A percentile compares a stretch with the other conserved stretches of the same genome.
phyloP scores from a whole-genome alignment of 805 yeast genomes.

The Yamadazyma paraphyllophila region DNA sequence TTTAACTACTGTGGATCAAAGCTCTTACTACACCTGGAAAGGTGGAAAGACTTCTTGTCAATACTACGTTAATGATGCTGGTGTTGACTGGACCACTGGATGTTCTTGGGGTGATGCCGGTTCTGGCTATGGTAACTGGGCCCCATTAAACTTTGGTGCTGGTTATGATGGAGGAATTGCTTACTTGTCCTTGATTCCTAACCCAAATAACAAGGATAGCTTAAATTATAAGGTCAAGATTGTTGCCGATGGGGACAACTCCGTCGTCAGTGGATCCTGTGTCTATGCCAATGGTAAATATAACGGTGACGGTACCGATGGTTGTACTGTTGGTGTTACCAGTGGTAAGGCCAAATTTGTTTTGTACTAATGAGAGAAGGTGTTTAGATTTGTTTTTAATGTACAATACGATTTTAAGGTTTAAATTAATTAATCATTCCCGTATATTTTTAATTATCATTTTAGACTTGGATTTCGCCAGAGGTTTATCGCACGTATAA shows the following conservation, averaged over 20 bases:
- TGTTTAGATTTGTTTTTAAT: slow-evolving; percentile 7
- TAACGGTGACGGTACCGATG: slow-evolving; percentile 69
- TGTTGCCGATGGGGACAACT: slow-evolving; percentile 45
- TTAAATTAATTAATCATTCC: too few species aligned
- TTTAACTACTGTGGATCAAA: slow-evolving; percentile 60
- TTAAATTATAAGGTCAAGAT: slow-evolving; percentile 45
- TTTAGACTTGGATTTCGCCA: too few species aligned
- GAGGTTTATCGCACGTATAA: too few species aligned
- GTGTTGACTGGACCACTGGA: slow-evolving; percentile 63
- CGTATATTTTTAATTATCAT: too few species aligned
- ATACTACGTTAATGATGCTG: slow-evolving; percentile 75
- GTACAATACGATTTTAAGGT: slow-evolving; percentile 1
- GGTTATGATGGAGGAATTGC: slow-evolving; percentile 62
- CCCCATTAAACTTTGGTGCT: slow-evolving; percentile 75
- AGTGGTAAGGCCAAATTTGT: slow-evolving; percentile 83
- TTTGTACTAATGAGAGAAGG: slow-evolving; percentile 41
- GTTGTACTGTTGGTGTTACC: slow-evolving; percentile 92
- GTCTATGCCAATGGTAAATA: slow-evolving; percentile 73
- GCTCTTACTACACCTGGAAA: slow-evolving; percentile 58
- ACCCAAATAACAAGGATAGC: slow-evolving; percentile 60
- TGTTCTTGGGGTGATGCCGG: slow-evolving; percentile 68
- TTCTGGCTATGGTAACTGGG: slow-evolving; percentile 73
- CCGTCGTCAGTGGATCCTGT: slow-evolving; percentile 69
- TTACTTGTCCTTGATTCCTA: slow-evolving; percentile 72
- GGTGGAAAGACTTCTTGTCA: slow-evolving; percentile 68